Base-by-base conservation (phyloP, 108 stramenopile species). In the Cyclostephanos invisitatus region DNA sequence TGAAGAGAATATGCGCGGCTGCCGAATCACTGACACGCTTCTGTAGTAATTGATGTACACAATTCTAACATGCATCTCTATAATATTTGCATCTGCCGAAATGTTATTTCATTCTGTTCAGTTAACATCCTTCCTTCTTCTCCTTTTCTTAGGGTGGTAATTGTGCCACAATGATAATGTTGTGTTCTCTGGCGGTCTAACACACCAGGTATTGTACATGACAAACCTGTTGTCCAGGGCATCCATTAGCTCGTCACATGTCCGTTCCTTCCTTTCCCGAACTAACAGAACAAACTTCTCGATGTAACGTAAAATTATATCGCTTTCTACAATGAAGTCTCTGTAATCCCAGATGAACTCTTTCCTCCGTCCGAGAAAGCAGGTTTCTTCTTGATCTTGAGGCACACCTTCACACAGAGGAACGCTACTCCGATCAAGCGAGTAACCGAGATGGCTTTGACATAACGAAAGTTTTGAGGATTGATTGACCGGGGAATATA, bases 301-400 rank as follows among this genome's bases (percentile, higher is more conserved):
- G 32, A 80, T 70, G 36, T 74, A 80, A 65, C 70, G 62, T 12
- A 74, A 28, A 21, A 80, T 61, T 3, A 59, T 56, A 3, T 49
- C 36, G 10, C 68, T 63, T 15, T 70, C 51, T 36, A 80, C 79
- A 5, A 54, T 69, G 55, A 80, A 80, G 49, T 80, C 68, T 36
- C 79, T 47, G 9, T 47, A 56, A 40, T 80, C 79, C 72, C 79
- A 80, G 42, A 74, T 68, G 15, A 80, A 80, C 4, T 51, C 42
- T 40, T 65, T 69, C 18, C 64, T 25, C 22, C 60, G 72, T 9
- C 47, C 44, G 20, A 80, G 14, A 50, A 80, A 80, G 59, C 72
- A 80, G 0, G 50, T 44, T 59, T 80, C 49, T 55, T 73, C 72
- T 21, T 44, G 54, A 14, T 55, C 68, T 21, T 68, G 49, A 6